These are phyloP conservation scores for Ogataea pilisensis DNA, from an alignment of 805 yeast genomes.

Conservation along the genomic window DNA sequence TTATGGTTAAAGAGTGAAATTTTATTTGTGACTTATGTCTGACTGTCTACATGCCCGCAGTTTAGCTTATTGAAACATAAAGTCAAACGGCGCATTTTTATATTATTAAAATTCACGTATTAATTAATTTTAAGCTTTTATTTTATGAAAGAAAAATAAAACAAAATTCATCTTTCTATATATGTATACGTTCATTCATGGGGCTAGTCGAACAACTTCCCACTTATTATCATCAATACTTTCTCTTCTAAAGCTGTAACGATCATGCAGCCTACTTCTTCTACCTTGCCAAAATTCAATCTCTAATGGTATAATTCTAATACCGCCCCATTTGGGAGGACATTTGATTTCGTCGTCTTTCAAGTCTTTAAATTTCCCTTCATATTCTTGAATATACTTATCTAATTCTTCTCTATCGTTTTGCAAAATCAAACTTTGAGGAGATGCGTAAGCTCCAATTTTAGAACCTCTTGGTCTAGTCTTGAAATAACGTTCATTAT, in stretches of 20 bases:
- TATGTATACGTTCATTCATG: constrained; percentile 31
- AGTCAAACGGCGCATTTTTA: too few species aligned
- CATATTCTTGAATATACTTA: constrained; percentile 40
- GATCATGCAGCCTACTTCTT: constrained; percentile 81
- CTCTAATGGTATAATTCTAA: constrained; percentile 81
- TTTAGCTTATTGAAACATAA: too few species aligned
- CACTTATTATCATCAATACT: constrained; percentile 45
- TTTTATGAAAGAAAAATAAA: neutral
- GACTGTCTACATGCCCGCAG: too few species aligned
- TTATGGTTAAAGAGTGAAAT: too few species aligned
- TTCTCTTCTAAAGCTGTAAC: constrained; percentile 67
- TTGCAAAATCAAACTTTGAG: constrained; percentile 65
- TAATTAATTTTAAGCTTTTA: neutral
- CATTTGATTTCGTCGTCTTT: constrained; percentile 69
- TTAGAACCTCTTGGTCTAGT: constrained; percentile 91
- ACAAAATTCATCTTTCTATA: neutral
- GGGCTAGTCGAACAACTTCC: constrained; percentile 69
- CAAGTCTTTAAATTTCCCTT: constrained; percentile 51
- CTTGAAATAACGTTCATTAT: constrained; percentile 70
- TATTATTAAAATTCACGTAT: too few species aligned
- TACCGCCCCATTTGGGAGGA: constrained; percentile 96
- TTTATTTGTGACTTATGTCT: too few species aligned
- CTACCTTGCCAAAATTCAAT: constrained; percentile 99
- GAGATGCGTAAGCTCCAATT: constrained; percentile 96
- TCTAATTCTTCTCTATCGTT: constrained; percentile 61